Percentiles rank a stretch among this genome's conserved stretches.
Evolutionary conservation across 148 eudicot species (phyloP).

Genomic region (Gaultheria prostrata): DNA sequence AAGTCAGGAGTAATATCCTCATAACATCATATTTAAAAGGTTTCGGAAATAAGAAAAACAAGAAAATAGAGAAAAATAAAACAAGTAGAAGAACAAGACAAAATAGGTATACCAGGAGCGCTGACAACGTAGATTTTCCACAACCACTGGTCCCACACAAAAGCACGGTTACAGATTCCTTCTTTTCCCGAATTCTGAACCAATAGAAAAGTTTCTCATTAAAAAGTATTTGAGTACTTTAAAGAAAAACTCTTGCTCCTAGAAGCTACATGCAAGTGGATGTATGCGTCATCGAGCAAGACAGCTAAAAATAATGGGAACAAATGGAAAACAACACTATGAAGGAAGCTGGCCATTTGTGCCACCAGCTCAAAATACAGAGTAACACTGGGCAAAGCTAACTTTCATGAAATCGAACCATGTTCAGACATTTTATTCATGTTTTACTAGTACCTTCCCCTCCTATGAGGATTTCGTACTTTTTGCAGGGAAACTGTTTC

Average conservation of each 20-base stretch:
- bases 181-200: slow-evolving; percentile 83
- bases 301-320: not conserved
- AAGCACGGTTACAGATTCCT: slow-evolving; percentile 84
- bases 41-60: not conserved
- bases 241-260: not conserved
- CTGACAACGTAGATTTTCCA: slow-evolving; percentile 94
- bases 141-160: slow-evolving; percentile 98
- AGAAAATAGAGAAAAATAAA: too few species aligned
- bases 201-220: not conserved
- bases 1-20: not conserved
- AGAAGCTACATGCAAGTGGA: not conserved
- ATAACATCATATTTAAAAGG: not conserved
- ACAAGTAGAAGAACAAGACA: not conserved
- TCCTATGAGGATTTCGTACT: not conserved
- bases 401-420: not conserved
- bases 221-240: not conserved
- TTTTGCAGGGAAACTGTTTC: not conserved
- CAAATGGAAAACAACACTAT: not conserved
- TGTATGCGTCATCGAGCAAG: not conserved
- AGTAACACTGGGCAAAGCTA: not conserved
- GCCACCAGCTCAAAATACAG: not conserved
- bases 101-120: slow-evolving; percentile 63
- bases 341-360: not conserved
- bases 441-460: not conserved
- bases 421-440: not conserved